Evolutionary conservation across 345 rosid species (phyloP), one percentile per base, ranked within the genome.

Genomic region (Eucalyptus erythrocorys): DNA sequence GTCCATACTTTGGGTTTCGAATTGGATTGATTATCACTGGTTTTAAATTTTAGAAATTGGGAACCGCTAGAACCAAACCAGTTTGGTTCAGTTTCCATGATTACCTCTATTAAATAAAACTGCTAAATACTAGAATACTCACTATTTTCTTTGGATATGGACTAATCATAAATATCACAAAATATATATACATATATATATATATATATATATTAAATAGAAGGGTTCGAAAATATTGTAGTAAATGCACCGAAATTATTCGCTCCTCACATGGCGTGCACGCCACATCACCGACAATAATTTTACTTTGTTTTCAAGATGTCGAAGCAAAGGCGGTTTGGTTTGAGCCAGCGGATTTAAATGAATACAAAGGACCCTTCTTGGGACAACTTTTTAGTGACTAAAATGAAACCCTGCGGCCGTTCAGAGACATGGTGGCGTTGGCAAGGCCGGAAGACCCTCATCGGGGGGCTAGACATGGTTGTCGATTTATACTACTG

Each of bases 11-110:
- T 6, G 1, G 13, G 3, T 55, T 26, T 4, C 1, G 6, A 24
- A 24, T 26, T 55, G 0, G 30, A 55, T 0, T 26, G 0, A 55
- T 24, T 24, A 24, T 2, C 61, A 22, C 1, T 0, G 6, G 6
- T 55, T 55, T 10, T 26, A 55, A 22, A 55, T 55, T 55, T 24
- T 55, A 55, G 0, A 10, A 55, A 55, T 24, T 24, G 6, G 13
- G 30, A 55, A 55, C 3, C 0, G 13, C 6, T 0, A 24, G 0
- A 55, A 24, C 3, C 27, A 10, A 10, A 0, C 13, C 13, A 22
- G 0, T 55, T 55, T 4, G 30, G 30, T 55, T 22, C 12, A 26
- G 30, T 24, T 55, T 26, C 6, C 3, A 1, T 24, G 13, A 55
- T 22, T 30, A 9, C 13, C 30, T 24, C 6, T 22, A 55, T 59